Base-by-base conservation (phyloP, 1,139 yeast genomes). In the Hyphopichia fennica region DNA sequence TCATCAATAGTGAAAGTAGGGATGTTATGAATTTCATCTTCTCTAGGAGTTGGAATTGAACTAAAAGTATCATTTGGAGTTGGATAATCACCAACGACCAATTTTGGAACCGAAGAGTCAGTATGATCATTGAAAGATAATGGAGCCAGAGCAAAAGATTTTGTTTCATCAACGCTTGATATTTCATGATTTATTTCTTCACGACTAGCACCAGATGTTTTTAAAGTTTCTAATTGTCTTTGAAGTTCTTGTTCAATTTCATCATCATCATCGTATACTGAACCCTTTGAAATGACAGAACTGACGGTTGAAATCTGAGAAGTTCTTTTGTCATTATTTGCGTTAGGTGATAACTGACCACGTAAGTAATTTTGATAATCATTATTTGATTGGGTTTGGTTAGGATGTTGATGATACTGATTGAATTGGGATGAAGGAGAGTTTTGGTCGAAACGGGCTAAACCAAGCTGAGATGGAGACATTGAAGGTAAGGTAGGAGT, bases 221-320 rank as follows among this genome's bases (percentile, higher is more conserved):
- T 73, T 55, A 72, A 62, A 14, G 53, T 53, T 38, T 64, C 65
- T 42, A 73, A 59, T 50, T 72, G 77, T 40, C 72, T 61, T 47
- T 71, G 67, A 42, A 73, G 59, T 45, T 71, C 77, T 43, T 54
- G 52, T 41, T 71, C 75, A 3, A 67, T 65, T 38, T 63, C 73
- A 20, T 59, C 65, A 25, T 69, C 76, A 17, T 62, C 68, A n/a
- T 63, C 60, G 44, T 59, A 55, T 28, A 51, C 46, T 2, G 66
- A 57, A 28, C 60, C 71, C 47, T 69, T 72, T 13, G 76, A 69
- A 15, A 72, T 58, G 39, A 72, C 68, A 0, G 77, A 72, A 47
- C 76, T 70, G 6, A 72, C 73, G 63, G 69, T 72, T 10, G 77
- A 72, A 20, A 68, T 46, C 40, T 67, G 74, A 45, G 73, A 67